Base-by-base conservation (phyloP, 139 green algal species). In the Edaphochlamys debaryana region DNA sequence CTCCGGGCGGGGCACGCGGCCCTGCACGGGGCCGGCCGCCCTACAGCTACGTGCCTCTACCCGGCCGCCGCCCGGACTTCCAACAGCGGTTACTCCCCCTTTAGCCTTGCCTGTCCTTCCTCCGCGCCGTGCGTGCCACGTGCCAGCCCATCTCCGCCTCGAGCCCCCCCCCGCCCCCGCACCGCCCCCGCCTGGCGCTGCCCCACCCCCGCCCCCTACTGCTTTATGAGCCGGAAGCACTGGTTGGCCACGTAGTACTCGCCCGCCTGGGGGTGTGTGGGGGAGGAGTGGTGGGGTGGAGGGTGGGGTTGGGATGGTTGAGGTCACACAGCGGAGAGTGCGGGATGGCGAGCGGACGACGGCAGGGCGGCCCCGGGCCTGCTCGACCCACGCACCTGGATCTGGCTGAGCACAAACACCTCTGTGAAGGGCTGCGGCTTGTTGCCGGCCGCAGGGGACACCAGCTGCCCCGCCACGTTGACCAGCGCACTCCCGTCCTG, bases 191-290 rank as follows among this genome's bases (percentile, higher is more conserved):
- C n/a, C n/a, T n/a, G n/a, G n/a, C n/a, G n/a, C n/a, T n/a, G n/a
- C n/a, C n/a, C n/a, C n/a, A n/a, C n/a, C n/a, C n/a, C n/a, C n/a
- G n/a, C n/a, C 45, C 45, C 11, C 45, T 54, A 13, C 56, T 63
- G 25, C 37, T 67, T 68, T 29, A 76, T 60, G 40, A 91, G 60
- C 38, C 79, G 54, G 62, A 86, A 79, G 36, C 70, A 58, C 79
- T 93, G 90, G 84, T 90, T 91, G 2, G 87, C 87, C 17, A 93
- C 87, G 67, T 93, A 93, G 67, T 91, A 93, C 78, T 91, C 82
- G 1, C 90, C 90, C 17, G 76, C 63, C 76, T 82, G 76, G 6
- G 29, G 29, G 11, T 13, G 52, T 6, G 13, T 34, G 4, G 69
- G 22, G 8, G 45, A 48, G 45, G 30, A 45, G 42, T 60, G 40